Conservation (phyloP, 2,329 filamentous ascomycete species). For the Colletotrichum spinosum region DNA sequence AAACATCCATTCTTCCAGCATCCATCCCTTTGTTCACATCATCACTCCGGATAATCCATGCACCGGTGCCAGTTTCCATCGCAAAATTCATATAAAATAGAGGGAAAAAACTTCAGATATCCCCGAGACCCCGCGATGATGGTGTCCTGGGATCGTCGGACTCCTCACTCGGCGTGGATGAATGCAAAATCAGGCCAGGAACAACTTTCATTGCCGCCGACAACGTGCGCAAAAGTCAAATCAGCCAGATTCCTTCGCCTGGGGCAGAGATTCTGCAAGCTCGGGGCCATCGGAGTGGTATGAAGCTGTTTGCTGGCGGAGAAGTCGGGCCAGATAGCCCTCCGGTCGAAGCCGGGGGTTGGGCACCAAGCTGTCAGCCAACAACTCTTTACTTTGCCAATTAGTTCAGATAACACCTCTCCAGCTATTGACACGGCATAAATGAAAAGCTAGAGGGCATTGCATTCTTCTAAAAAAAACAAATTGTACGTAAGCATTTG, state of each 20-base stretch:
- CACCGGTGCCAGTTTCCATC: no score
- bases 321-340: neutral
- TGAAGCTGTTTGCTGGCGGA: neutral
- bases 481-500: no score
- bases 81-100: no score
- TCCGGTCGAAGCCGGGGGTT: neutral
- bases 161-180: neutral
- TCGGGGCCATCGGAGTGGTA: neutral
- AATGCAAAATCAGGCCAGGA: neutral
- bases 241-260: neutral
- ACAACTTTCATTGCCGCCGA: neutral
- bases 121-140: neutral
- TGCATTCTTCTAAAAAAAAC: no score
- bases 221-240: neutral
- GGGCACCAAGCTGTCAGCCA: no score
- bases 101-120: no score
- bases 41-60: neutral
- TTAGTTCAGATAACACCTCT: no score
- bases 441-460: no score
- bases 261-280: neutral
- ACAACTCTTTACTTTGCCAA: no score
- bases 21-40: neutral
- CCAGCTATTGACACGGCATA: no score
- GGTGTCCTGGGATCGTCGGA: constrained; percentile 2
- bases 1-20: constrained; percentile 4